Evolutionary conservation across 306 rosid species (phyloP).

Genomic region (Adenanthera pavonina): DNA sequence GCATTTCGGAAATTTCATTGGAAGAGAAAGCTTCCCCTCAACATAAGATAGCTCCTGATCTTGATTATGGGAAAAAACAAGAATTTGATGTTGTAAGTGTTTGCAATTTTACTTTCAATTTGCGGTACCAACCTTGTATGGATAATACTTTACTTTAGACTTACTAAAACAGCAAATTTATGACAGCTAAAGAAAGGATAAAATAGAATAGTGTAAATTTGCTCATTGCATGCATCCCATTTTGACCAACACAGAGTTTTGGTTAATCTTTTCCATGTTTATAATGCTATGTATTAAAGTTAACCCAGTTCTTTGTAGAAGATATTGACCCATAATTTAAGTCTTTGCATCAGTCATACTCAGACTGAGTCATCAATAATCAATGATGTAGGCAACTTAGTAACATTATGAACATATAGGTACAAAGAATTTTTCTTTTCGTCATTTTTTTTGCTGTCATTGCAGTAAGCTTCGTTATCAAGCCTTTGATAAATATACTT

Average conservation of each 20-base stretch:
- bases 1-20: constrained; percentile 39
- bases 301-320: constrained; percentile 1
- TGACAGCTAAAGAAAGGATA: constrained; percentile 13
- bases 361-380: constrained; percentile 1
- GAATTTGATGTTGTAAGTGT: constrained; percentile 66
- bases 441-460: background rate
- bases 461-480: background rate
- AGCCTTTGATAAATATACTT: constrained; percentile 12
- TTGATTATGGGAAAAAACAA: constrained; percentile 40
- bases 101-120: constrained; percentile 15
- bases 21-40: constrained; percentile 49
- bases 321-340: background rate
- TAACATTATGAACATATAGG: background rate
- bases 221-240: background rate
- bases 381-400: background rate
- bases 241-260: constrained; percentile 12
- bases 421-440: background rate
- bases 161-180: background rate
- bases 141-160: background rate
- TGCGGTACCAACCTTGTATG: background rate
- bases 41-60: constrained; percentile 45
- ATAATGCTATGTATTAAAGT: constrained; percentile 6
- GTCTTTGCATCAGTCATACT: background rate
- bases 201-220: background rate
- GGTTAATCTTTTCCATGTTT: constrained; percentile 6